Conservation (phyloP, 2,329 filamentous ascomycete genomes). For the Mycosphaerella sp. region DNA sequence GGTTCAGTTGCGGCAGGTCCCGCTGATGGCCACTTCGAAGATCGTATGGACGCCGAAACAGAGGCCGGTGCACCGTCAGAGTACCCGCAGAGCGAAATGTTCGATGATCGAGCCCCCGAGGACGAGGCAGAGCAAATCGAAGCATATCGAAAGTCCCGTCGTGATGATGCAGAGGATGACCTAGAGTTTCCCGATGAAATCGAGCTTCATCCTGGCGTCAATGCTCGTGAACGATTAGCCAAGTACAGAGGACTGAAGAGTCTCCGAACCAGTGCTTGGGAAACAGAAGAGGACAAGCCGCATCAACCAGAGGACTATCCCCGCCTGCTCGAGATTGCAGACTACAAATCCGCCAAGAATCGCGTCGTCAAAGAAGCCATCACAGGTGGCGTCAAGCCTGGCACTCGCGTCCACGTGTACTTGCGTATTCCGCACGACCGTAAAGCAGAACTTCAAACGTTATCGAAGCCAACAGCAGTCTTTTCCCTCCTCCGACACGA, state of each 20-base stretch:
- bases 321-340: conserved; percentile 75
- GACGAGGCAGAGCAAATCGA: conserved; percentile 79
- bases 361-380: conserved; percentile 73
- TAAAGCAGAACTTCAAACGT: conserved; percentile 49
- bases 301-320: conserved; percentile 88
- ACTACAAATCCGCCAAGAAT: conserved; percentile 80
- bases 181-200: conserved; percentile 96
- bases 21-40: conserved; percentile 64
- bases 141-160: conserved; percentile 71
- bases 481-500: conserved; percentile 91
- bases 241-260: conserved; percentile 91
- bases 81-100: conserved; percentile 90
- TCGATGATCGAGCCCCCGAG: conserved; percentile 70
- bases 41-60: conserved; percentile 48
- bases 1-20: conserved; percentile 57
- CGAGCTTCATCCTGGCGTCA: conserved; percentile 80
- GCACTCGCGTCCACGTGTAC: conserved; percentile 75
- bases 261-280: conserved; percentile 79
- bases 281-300: conserved; percentile 76
- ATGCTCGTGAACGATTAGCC: conserved; percentile 76
- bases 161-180: conserved; percentile 73
- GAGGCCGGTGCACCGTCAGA: conserved; percentile 69
- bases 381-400: conserved; percentile 77
- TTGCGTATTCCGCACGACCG: conserved; percentile 47
- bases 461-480: conserved; percentile 60